phyloP scores from a whole-genome alignment of 1,139 yeast species.

The Hansenula sp. region DNA sequence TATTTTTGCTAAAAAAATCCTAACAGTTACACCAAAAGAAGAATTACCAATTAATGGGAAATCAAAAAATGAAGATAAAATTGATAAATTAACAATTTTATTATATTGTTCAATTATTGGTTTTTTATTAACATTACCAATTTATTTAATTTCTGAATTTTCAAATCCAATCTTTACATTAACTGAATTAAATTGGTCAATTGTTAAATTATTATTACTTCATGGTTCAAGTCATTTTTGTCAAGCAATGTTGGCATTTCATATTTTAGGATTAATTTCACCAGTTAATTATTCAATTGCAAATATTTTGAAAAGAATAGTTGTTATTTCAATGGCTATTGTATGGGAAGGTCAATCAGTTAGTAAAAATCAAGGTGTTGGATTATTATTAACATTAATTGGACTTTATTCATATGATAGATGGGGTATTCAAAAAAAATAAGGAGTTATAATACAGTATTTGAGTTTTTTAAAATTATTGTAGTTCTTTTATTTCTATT shows the following conservation, averaged over 20 bases:
- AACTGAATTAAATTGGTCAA: constrained; percentile 32
- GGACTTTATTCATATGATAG: constrained; percentile 71
- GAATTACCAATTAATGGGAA: constrained; percentile 17
- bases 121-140: constrained; percentile 69
- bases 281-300: constrained; percentile 94
- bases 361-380: constrained; percentile 56
- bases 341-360: constrained; percentile 67
- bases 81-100: constrained; percentile 80
- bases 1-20: constrained; percentile 79
- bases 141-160: constrained; percentile 66
- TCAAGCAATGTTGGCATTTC: constrained; percentile 86
- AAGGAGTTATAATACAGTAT: not conserved
- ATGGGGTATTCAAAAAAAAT: constrained; percentile 47
- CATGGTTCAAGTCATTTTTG: constrained; percentile 81
- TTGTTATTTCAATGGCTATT: constrained; percentile 77
- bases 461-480: not conserved
- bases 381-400: constrained; percentile 61
- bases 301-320: constrained; percentile 79
- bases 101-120: constrained; percentile 85
- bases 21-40: constrained; percentile 44
- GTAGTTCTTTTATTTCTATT: not conserved
- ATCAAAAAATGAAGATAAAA: constrained; percentile 26
- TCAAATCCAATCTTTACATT: constrained; percentile 30
- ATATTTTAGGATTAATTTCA: constrained; percentile 75
- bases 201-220: constrained; percentile 36